Evolutionary conservation across 306 rosid species (phyloP).

Genomic region (Casuarina equisetifolia): DNA sequence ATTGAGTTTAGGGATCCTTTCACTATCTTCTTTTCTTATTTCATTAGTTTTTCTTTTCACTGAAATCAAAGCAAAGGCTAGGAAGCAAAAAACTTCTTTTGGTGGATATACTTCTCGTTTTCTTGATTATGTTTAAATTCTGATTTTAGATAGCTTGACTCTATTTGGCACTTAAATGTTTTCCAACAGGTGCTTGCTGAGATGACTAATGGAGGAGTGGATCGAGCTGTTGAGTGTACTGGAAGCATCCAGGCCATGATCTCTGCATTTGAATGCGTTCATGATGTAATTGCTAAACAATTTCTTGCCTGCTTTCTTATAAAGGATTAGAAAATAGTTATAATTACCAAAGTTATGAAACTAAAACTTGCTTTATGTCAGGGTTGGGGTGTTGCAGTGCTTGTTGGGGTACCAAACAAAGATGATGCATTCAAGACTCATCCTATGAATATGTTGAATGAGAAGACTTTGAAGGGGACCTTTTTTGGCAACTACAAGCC

Average conservation of each 20-base stretch:
- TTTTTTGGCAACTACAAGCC: conserved; percentile 93
- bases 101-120: neutral
- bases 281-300: conserved; percentile 52
- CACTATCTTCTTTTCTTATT: neutral
- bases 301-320: neutral
- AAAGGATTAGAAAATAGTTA: neutral
- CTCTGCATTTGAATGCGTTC: conserved; percentile 93
- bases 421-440: conserved; percentile 84
- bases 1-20: neutral
- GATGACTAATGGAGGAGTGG: conserved; percentile 90
- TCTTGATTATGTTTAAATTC: neutral
- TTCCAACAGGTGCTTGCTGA: conserved; percentile 65
- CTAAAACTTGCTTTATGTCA: conserved; percentile 14
- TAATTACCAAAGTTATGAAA: neutral
- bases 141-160: neutral
- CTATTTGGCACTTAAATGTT: conserved; percentile 19
- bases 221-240: conserved; percentile 83
- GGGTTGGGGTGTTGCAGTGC: conserved; percentile 98
- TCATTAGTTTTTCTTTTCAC: neutral
- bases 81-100: neutral
- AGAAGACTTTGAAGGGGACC: conserved; percentile 90
- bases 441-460: conserved; percentile 68
- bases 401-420: conserved; percentile 85
- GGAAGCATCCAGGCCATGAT: conserved; percentile 89
- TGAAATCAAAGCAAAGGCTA: neutral